These are phyloP conservation scores for Coprinopsis marcescibilis DNA, from an alignment of 768 basidiomycete genomes.

Conservation along the genomic window DNA sequence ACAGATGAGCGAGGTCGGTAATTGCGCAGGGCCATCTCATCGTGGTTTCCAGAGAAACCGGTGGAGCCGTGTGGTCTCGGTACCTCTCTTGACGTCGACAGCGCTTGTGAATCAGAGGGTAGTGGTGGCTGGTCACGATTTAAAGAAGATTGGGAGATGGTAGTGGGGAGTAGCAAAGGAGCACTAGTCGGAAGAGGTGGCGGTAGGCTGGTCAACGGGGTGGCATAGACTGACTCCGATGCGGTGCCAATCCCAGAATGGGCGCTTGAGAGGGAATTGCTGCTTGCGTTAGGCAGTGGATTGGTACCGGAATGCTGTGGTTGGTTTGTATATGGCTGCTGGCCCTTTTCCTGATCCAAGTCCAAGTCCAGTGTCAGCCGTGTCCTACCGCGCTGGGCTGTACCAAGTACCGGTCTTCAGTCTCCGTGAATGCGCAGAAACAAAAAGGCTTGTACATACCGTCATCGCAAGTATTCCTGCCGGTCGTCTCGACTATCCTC, in stretches of 20 bases:
- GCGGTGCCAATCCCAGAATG: not conserved
- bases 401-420: too few relatives aligned
- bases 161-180: not conserved
- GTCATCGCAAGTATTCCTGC: not conserved
- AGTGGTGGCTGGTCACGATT: not conserved
- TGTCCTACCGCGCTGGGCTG: not conserved
- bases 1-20: too few relatives aligned
- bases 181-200: not conserved
- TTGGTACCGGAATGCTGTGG: not conserved
- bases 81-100: too few relatives aligned
- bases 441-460: not conserved
- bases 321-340: not conserved
- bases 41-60: too few relatives aligned
- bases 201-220: not conserved
- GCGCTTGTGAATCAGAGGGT: too few relatives aligned
- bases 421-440: too few relatives aligned
- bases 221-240: constrained; percentile 9
- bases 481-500: too few relatives aligned
- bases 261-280: not conserved
- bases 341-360: not conserved
- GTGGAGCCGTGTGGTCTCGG: too few relatives aligned
- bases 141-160: not conserved
- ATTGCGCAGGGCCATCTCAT: too few relatives aligned
- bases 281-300: not conserved
- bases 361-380: constrained; percentile 3